Conservation (phyloP, 1,139 yeast genomes). For the Suhomyces taliae region DNA sequence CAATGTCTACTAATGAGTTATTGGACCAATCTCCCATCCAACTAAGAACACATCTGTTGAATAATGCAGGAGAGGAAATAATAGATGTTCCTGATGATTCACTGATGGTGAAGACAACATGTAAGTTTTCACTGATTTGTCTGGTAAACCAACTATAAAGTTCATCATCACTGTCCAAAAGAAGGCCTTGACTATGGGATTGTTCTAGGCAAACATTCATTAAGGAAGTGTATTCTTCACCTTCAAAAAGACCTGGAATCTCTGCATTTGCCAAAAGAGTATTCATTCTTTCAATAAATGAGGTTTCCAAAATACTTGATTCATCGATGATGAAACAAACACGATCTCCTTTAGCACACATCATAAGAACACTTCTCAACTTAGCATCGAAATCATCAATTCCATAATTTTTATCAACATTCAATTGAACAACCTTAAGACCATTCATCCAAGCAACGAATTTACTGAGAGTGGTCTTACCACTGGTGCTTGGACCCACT, state of each 20-base stretch:
- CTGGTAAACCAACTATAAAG: slow-evolving; percentile 71
- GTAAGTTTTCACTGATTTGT: slow-evolving; percentile 70
- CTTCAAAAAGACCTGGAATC: slow-evolving; percentile 85
- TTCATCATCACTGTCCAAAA: slow-evolving; percentile 72
- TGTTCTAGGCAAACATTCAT: slow-evolving; percentile 60
- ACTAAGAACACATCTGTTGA: slow-evolving; percentile 84
- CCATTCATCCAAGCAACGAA: slow-evolving; percentile 96
- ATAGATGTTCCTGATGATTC: slow-evolving; percentile 45
- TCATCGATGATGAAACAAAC: slow-evolving; percentile 81
- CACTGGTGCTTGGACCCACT: slow-evolving; percentile 85
- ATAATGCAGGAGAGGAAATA: slow-evolving; percentile 83
- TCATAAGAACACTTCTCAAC: slow-evolving; percentile 52
- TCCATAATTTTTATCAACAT: slow-evolving; percentile 54
- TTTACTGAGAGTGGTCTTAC: slow-evolving; percentile 72
- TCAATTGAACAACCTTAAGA: slow-evolving; percentile 57
- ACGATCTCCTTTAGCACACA: slow-evolving; percentile 56
- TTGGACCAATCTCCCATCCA: slow-evolving; percentile 89
- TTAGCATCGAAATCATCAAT: slow-evolving; percentile 67
- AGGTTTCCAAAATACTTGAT: slow-evolving; percentile 69
- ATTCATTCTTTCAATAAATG: slow-evolving; percentile 90
- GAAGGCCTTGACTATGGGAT: slow-evolving; percentile 58
- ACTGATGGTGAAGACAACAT: slow-evolving; percentile 77
- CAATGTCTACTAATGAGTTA: slow-evolving; percentile 52
- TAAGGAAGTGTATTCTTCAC: slow-evolving; percentile 60
- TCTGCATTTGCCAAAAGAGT: slow-evolving; percentile 90